Conservation (phyloP, 2,329 filamentous ascomycete genomes). For the Fusarium oxysporum region DNA sequence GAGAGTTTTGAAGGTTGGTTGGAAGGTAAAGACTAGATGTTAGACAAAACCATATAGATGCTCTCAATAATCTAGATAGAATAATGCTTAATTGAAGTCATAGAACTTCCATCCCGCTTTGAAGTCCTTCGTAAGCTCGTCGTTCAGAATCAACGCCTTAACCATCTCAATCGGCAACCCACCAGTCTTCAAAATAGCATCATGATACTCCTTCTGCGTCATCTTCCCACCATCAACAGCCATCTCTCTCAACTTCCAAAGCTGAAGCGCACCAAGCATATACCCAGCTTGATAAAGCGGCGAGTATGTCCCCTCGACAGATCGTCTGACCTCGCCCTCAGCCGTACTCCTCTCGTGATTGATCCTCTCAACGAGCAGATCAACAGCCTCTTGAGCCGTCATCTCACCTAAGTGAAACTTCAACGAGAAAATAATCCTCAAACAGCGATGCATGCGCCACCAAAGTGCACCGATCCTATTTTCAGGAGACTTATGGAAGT, state of each 20-base stretch:
- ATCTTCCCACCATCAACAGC: constrained; percentile 18
- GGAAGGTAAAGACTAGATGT: constrained; percentile 33
- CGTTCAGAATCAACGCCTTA: constrained; percentile 14
- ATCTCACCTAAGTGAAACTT: constrained; percentile 33
- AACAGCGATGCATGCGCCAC: constrained; percentile 35
- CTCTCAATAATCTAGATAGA: neutral
- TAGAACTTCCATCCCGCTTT: constrained; percentile 34
- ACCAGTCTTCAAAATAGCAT: constrained; percentile 26
- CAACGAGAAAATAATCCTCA: constrained; percentile 20
- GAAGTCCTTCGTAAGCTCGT: constrained; percentile 26
- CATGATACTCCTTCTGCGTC: constrained; percentile 31
- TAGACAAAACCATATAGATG: neutral
- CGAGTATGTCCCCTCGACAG: constrained; percentile 30
- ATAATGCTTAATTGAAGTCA: constrained; percentile 22
- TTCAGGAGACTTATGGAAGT: constrained; percentile 29
- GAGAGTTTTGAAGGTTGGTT: constrained; percentile 34
- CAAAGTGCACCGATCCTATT: constrained; percentile 29
- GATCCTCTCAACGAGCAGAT: constrained; percentile 14
- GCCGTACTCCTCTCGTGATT: constrained; percentile 29
- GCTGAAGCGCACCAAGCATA: constrained; percentile 26
- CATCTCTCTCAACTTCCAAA: constrained; percentile 32
- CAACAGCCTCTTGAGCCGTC: constrained; percentile 32
- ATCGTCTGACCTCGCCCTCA: constrained; percentile 27
- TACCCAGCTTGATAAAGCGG: constrained; percentile 34
- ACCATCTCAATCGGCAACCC: constrained; percentile 35